These are phyloP conservation scores for Talaromyces verruculosus DNA, from an alignment of 2,329 filamentous ascomycete genomes.

Conservation along the genomic window DNA sequence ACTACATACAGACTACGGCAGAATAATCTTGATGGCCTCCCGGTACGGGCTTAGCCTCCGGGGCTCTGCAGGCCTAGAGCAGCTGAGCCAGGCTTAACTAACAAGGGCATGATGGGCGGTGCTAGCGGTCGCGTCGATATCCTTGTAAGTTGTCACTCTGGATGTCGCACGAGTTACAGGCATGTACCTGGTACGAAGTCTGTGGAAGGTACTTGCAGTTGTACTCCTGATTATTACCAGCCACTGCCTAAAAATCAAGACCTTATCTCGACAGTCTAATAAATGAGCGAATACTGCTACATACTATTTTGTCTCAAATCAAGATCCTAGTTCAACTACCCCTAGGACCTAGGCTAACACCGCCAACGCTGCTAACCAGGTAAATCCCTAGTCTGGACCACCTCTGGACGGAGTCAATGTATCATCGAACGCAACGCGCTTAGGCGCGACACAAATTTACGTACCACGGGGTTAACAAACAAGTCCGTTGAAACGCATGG, in stretches of 20 bases:
- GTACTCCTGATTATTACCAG: background rate
- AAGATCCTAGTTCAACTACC: background rate
- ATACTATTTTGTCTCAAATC: background rate
- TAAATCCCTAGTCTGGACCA: background rate
- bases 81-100: background rate
- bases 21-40: slow-evolving; percentile 8
- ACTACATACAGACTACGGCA: background rate
- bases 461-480: background rate
- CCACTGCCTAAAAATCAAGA: background rate
- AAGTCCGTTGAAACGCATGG: background rate
- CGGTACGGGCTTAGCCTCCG: background rate
- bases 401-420: background rate
- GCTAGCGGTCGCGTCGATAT: background rate
- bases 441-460: slow-evolving; percentile 10
- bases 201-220: background rate
- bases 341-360: background rate
- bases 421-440: slow-evolving; percentile 9
- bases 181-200: background rate
- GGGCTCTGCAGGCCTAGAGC: slow-evolving; percentile 1
- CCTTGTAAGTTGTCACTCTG: background rate
- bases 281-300: too few species aligned
- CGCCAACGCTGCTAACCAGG: background rate
- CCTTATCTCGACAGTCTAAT: background rate
- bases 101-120: background rate
- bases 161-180: background rate